Percentiles rank a stretch among this genome's conserved stretches.
Evolutionary conservation across 495 filamentous ascomycete species (phyloP).

Genomic region (Beverwykella pulmonaria): DNA sequence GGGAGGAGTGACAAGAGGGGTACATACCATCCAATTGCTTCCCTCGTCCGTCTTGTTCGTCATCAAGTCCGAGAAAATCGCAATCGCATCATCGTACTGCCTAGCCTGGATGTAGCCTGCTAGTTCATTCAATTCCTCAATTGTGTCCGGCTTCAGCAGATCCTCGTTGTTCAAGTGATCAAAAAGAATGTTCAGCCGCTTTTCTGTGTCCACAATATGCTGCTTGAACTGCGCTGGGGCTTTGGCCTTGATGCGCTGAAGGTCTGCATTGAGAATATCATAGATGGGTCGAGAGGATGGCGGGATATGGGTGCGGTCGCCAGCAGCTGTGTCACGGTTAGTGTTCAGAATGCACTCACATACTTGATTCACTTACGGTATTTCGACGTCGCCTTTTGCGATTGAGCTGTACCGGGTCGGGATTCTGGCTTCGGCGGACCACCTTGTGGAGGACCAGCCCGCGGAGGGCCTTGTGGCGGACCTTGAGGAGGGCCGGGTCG

Average conservation of each 20-base stretch:
- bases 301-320: conserved; percentile 90
- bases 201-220: conserved; percentile 90
- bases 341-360: conserved; percentile 2
- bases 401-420: conserved; percentile 57
- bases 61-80: conserved; percentile 79
- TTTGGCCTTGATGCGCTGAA: conserved; percentile 80
- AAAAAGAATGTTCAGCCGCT: conserved; percentile 86
- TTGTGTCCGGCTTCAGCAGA: conserved; percentile 78
- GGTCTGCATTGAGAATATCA: conserved; percentile 78
- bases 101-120: conserved; percentile 67
- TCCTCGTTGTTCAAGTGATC: conserved; percentile 97
- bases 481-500: conserved; percentile 40
- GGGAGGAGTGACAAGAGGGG: not conserved
- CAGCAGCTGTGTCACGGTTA: conserved; percentile 53
- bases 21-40: conserved; percentile 92
- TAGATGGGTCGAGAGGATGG: conserved; percentile 71
- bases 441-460: conserved; percentile 47
- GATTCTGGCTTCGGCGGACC: conserved; percentile 54
- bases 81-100: conserved; percentile 74
- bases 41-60: conserved; percentile 82
- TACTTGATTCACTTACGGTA: conserved; percentile 61
- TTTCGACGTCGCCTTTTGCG: conserved; percentile 54
- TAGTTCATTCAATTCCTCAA: conserved; percentile 68
- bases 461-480: conserved; percentile 49
- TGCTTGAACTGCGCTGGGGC: conserved; percentile 80